Percentiles rank a stretch among this genome's conserved stretches.
phyloP scores from a whole-genome alignment of 2,329 filamentous ascomycete species.

The Aureobasidium sp. region DNA sequence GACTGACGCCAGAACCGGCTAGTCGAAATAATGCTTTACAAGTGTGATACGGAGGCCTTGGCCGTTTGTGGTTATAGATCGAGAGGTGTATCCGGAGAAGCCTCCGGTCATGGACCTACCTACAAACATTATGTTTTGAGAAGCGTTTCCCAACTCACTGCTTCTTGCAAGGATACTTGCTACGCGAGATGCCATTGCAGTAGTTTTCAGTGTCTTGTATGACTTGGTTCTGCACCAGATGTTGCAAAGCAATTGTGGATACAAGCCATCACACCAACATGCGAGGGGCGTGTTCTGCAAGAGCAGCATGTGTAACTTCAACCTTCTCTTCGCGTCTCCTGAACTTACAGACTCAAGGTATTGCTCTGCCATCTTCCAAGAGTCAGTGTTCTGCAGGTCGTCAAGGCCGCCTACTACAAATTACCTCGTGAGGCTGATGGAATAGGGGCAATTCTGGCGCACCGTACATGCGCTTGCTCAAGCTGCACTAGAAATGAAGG shows the following conservation, averaged over 20 bases:
- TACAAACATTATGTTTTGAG: neutral
- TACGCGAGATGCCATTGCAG: neutral
- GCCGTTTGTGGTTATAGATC: neutral
- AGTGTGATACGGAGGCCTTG: neutral
- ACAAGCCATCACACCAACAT: neutral
- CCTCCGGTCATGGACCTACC: neutral
- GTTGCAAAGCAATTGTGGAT: neutral
- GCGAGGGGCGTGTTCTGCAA: neutral
- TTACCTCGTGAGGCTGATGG: neutral
- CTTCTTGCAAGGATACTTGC: neutral
- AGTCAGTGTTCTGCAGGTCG: neutral
- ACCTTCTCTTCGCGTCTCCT: neutral
- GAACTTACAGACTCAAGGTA: neutral
- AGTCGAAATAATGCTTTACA: neutral
- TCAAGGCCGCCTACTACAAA: neutral
- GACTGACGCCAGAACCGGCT: neutral
- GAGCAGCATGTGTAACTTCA: neutral
- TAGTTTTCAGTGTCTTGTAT: neutral
- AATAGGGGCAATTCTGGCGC: neutral
- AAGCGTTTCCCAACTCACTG: neutral
- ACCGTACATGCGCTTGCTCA: neutral
- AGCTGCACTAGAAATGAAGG: neutral
- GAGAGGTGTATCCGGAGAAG: neutral
- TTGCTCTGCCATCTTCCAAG: neutral
- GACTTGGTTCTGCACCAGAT: neutral